A percentile compares a stretch with the other conserved stretches of the same genome.
Conservation (phyloP, 2,329 filamentous ascomycete species). For the Paracoccidioides brasiliensis region DNA sequence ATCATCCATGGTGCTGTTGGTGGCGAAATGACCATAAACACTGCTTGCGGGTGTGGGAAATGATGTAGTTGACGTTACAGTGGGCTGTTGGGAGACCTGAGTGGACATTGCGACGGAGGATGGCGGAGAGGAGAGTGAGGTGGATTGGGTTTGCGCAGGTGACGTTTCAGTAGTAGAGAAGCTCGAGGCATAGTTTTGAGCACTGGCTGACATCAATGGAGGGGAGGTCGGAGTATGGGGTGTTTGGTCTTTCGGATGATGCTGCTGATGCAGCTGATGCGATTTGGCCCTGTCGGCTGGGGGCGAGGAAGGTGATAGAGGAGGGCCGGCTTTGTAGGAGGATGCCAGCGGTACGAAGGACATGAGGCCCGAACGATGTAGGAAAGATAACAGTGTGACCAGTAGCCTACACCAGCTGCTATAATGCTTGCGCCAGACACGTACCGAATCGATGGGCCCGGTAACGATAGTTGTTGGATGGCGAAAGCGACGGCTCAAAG, state of each 20-base stretch:
- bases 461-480: not conserved
- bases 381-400: not conserved
- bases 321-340: slow-evolving; percentile 23
- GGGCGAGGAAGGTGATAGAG: slow-evolving; percentile 33
- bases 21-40: slow-evolving; percentile 24
- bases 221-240: slow-evolving; percentile 22
- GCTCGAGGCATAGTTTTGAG: slow-evolving; percentile 36
- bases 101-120: slow-evolving; percentile 32
- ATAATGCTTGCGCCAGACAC: not conserved
- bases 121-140: slow-evolving; percentile 28
- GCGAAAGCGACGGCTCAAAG: slow-evolving; percentile 1
- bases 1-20: slow-evolving; percentile 23
- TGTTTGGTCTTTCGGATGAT: slow-evolving; percentile 8
- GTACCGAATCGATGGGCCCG: not conserved
- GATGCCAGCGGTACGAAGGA: slow-evolving; percentile 23
- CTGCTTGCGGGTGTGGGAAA: slow-evolving; percentile 36
- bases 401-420: not conserved
- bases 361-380: slow-evolving; percentile 17
- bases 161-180: slow-evolving; percentile 34
- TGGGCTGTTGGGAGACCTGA: slow-evolving; percentile 29
- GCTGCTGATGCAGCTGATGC: slow-evolving; percentile 11
- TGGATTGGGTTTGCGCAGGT: slow-evolving; percentile 31
- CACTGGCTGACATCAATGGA: slow-evolving; percentile 39
- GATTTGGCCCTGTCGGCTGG: slow-evolving; percentile 26
- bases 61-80: slow-evolving; percentile 28